Conservation (phyloP, 129 eudicot genomes). For the Artemisia argyi region DNA sequence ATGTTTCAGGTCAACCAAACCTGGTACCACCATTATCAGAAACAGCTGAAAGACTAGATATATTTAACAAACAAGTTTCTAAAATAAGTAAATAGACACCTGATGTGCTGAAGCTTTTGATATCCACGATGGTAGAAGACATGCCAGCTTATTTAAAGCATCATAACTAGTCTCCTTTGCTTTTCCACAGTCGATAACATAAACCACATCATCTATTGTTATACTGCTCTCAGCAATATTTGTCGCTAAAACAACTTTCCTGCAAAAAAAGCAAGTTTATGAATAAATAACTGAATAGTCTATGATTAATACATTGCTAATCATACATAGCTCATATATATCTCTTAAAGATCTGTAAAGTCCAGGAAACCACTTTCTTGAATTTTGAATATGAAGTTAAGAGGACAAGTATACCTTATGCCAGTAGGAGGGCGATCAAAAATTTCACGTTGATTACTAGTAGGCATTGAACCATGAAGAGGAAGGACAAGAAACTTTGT, state of each 20-base stretch:
- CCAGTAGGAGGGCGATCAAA: slow-evolving; percentile 85
- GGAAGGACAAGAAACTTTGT: slow-evolving; percentile 72
- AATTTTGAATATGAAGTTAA: too few species aligned
- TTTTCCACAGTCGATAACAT: slow-evolving; percentile 93
- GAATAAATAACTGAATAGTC: background rate
- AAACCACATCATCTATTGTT: slow-evolving; percentile 95
- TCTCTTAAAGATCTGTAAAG: background rate
- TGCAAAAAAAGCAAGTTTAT: slow-evolving; percentile 30
- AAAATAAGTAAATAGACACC: slow-evolving; percentile 37
- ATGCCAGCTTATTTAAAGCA: slow-evolving; percentile 93
- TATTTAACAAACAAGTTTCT: background rate
- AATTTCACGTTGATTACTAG: slow-evolving; percentile 89
- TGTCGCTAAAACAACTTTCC: slow-evolving; percentile 92
- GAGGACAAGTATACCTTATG: slow-evolving; percentile 45
- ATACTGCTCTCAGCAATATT: slow-evolving; percentile 98
- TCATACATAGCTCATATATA: background rate
- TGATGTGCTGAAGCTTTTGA: slow-evolving; percentile 99
- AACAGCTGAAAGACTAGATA: background rate
- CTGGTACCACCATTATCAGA: background rate
- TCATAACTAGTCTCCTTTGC: slow-evolving; percentile 98
- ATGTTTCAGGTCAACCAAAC: background rate
- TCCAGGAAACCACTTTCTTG: background rate
- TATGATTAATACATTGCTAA: slow-evolving; percentile 8
- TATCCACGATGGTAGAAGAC: slow-evolving; percentile 94
- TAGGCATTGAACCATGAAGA: slow-evolving; percentile 98